Conservation (phyloP, 208 protist species). For the Wallacemonas sp. region DNA sequence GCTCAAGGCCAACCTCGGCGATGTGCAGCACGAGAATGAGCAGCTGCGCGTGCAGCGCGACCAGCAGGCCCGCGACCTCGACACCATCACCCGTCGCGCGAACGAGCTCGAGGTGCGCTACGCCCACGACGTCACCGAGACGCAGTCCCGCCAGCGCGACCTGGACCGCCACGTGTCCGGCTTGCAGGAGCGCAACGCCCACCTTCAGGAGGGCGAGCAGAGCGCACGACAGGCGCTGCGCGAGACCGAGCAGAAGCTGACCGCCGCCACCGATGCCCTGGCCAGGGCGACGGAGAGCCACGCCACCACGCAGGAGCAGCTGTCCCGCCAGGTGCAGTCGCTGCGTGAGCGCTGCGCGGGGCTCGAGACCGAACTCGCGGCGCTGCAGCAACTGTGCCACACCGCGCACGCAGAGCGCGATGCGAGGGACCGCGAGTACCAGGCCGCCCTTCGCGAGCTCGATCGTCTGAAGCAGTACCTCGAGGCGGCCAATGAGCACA, state of each 20-base stretch:
- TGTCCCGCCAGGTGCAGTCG: conserved; percentile 26
- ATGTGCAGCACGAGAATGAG: conserved; percentile 42
- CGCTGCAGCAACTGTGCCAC: conserved; percentile 34
- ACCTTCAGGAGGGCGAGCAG: conserved; percentile 38
- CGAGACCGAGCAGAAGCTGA: conserved; percentile 15
- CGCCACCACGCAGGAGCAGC: conserved; percentile 14
- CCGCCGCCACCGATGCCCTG: conserved; percentile 22
- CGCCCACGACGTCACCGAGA: conserved; percentile 33
- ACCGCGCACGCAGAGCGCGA: conserved; percentile 31
- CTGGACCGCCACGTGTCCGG: conserved; percentile 34
- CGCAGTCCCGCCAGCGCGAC: conserved; percentile 32
- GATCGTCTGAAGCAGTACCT: conserved; percentile 48
- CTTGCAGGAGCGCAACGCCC: conserved; percentile 37
- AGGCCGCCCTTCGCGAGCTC: conserved; percentile 17
- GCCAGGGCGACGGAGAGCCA: conserved; percentile 20
- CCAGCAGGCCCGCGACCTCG: conserved; percentile 36
- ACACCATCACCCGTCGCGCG: conserved; percentile 20
- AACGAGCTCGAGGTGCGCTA: conserved; percentile 45
- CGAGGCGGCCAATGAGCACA: conserved; percentile 47
- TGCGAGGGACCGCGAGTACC: conserved; percentile 27
- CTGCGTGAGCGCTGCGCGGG: conserved; percentile 34
- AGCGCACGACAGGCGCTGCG: conserved; percentile 26
- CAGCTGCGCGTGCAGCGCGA: conserved; percentile 18
- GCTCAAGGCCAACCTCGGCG: conserved; percentile 36
- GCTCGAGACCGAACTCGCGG: conserved; percentile 36